Base-by-base conservation (phyloP, 2,329 filamentous ascomycete genomes). In the Cladosporium sp. region DNA sequence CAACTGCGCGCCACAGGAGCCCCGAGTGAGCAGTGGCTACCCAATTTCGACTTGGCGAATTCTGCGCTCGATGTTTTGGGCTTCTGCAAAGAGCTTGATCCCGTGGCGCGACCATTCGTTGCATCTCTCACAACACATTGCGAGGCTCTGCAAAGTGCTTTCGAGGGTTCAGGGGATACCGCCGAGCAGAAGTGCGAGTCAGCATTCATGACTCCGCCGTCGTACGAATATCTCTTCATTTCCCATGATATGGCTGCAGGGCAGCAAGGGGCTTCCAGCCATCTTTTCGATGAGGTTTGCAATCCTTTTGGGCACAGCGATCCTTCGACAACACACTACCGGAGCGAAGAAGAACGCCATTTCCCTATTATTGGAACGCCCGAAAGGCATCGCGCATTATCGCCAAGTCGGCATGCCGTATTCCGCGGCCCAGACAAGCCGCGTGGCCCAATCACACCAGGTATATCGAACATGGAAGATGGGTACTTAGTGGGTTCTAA, bases 401-500 rank as follows among this genome's bases (percentile, higher is more conserved):
- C 13, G 11, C 2, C 32, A n/a, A n/a, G n/a, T n/a, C n/a, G n/a
- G n/a, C n/a, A n/a, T n/a, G n/a, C n/a, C n/a, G n/a, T n/a, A n/a
- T n/a, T n/a, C n/a, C n/a, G n/a, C n/a, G n/a, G n/a, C 15, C 7
- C 13, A 35, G 11, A n/a, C 32, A 35, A 40, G 18, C 12, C n/a
- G 2, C 36, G 27, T 9, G 22, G 13, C 11, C 22, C 25, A 20
- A 32, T 48, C 11, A 48, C 36, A n/a, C 25, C 45, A 16, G 36
- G 19, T 8, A 48, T 33, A 15, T 40, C 36, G 13, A 40, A 48
- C n/a, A 11, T 33, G 7, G 45, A 48, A 18, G 45, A 48, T 33
- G 45, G 45, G 7, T 48, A 48, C 15, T 48, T 48, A 9, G 18
- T 32, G 5, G 27, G 36, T 2, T 25, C 27, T 5, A 32, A 18